Evolutionary conservation across 2,329 filamentous ascomycete genomes (phyloP).

Genomic region (Monosporascus sp.): DNA sequence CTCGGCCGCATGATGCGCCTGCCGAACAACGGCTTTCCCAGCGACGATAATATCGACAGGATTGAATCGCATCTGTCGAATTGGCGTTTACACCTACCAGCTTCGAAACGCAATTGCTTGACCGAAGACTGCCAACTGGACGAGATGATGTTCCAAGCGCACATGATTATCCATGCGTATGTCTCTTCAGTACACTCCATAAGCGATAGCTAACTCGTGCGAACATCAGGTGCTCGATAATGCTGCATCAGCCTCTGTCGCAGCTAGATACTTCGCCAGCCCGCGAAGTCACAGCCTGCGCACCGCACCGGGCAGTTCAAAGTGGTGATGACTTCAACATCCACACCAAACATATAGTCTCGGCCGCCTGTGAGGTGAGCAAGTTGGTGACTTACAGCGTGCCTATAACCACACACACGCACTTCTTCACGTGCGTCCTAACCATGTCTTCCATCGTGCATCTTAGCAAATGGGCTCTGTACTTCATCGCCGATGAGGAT

Average conservation of each 20-base stretch:
- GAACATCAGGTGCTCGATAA: conserved; percentile 54
- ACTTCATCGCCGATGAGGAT: conserved; percentile 58
- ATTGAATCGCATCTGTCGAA: conserved; percentile 56
- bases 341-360: conserved; percentile 76
- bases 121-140: conserved; percentile 68
- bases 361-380: conserved; percentile 72
- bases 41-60: conserved; percentile 46
- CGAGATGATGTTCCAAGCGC: conserved; percentile 87
- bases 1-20: conserved; percentile 68
- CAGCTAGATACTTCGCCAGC: conserved; percentile 62
- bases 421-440: conserved; percentile 78
- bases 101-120: conserved; percentile 64
- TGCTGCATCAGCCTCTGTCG: conserved; percentile 74
- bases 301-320: conserved; percentile 49
- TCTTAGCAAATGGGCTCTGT: conserved; percentile 70
- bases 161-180: conserved; percentile 66
- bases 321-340: conserved; percentile 51
- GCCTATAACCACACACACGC: conserved; percentile 67
- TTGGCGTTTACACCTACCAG: conserved; percentile 76
- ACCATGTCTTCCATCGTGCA: conserved; percentile 77
- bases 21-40: conserved; percentile 44
- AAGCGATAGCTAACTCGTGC: conserved; percentile 1
- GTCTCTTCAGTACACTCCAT: conserved; percentile 13
- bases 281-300: conserved; percentile 59
- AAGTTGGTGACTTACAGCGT: conserved; percentile 69